Base-by-base conservation (phyloP, 1,284 basidiomycete genomes). In the Ustilago trichophora region DNA sequence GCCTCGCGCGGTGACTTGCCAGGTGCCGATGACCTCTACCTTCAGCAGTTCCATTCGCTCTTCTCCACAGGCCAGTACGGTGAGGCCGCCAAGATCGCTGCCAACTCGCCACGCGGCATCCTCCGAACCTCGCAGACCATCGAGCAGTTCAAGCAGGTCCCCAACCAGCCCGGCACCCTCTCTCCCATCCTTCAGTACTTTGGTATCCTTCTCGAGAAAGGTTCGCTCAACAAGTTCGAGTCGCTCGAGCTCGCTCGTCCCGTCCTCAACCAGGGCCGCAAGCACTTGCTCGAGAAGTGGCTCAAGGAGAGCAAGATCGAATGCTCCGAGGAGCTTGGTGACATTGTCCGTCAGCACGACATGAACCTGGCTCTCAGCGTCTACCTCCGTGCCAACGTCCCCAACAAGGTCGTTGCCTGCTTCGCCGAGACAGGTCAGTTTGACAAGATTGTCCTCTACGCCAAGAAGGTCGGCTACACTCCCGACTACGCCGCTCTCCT, bases 281-380 rank as follows among this genome's bases (percentile, higher is more conserved):
- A 99, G 84, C 93, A 98, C 80, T 85, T 98, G 38, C 86, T 99
- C 22, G 96, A 99, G 85, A 98, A 98, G 82, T 99, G 96, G 96
- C 85, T 98, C 71, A 99, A 99, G 85, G 96, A 98, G 86, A 97
- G 97, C 85, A 99, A 98, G 88, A 89, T 99, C 68, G 95, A 96
- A 64, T 98, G 96, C 85, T 93, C 90, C 78, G 96, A 98, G 83
- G 95, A 99, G 83, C 89, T 99, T 16, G 96, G 96, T 59, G 96
- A 99, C 82, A 91, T 98, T 68, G 96, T 98, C 52, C 90, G 96
- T 46, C 84, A 90, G 41, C 90, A 93, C 82, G 96, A 99, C 83
- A 93, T 98, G 91, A 98, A 93, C 6, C 87, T 99, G 55, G 96
- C 96, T n/a, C 87, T 99, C 47, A 96, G 93, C 70, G 94, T 99